Evolutionary conservation across 441 rosid species (phyloP), one percentile per base, ranked within the genome.

Genomic region (Hura crepitans): DNA sequence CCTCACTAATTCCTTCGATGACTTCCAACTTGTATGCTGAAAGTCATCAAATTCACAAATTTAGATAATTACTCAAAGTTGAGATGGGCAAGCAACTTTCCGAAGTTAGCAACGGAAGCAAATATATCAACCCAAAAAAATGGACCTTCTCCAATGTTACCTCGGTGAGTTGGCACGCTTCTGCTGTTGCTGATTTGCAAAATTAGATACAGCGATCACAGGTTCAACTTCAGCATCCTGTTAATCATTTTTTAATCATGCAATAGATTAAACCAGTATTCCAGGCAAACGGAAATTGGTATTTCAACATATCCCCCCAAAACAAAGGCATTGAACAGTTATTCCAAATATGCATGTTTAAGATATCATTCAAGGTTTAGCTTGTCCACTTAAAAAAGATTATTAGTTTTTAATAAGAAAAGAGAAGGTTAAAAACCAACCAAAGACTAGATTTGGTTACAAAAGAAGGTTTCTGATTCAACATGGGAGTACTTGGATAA

Each of bases 401-500:
- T 25, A 23, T 56, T 25, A 25, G 22, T 62, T 46, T 62, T 43
- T 18, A 25, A 35, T n/a, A 60, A n/a, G 51, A 15, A 3, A 25
- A 49, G 14, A 33, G 22, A 28, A 5, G 6, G 51, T 0, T 54
- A 22, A 39, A 35, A 60, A 35, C 42, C 11, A 51, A 15, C 47
- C 2, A 25, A 50, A 64, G 0, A n/a, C n/a, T 14, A 13, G 25
- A 56, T 7, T 14, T 27, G 28, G 25, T 17, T 35, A 70, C 47
- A 31, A 11, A 18, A 58, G 22, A 37, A 58, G 30, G 27, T 35
- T 51, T 56, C 46, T 73, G 30, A 66, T 81, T 62, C 69, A 62
- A 61, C 83, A 75, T 73, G 77, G 82, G 84, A 81, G 51, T 78
- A 82, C 92, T 87, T 81, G 86, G 85, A 80, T 81, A 88, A 86